phyloP scores from a whole-genome alignment of 495 filamentous ascomycete species.

The Podospora pseudopauciseta region DNA sequence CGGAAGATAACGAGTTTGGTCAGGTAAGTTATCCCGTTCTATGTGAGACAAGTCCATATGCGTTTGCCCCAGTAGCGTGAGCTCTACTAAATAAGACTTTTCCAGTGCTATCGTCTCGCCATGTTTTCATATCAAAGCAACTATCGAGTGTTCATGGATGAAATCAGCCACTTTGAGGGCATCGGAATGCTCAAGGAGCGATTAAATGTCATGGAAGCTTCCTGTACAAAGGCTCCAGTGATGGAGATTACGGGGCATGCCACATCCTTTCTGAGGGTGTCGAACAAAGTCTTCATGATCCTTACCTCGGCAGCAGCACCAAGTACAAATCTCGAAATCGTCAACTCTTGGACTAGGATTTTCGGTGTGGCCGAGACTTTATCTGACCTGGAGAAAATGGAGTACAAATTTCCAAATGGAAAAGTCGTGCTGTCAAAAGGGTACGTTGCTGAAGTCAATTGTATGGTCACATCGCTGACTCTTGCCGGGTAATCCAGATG shows the following conservation, averaged over 20 bases:
- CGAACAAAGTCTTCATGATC: slow-evolving; percentile 33
- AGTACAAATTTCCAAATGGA: not conserved
- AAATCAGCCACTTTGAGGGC: slow-evolving; percentile 32
- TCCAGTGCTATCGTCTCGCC: not conserved
- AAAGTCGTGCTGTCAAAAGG: too few relatives aligned
- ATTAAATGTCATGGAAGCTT: slow-evolving; percentile 30
- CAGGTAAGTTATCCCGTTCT: not conserved
- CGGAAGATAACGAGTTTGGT: not conserved
- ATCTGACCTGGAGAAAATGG: slow-evolving; percentile 27
- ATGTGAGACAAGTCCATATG: not conserved
- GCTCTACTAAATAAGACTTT: not conserved
- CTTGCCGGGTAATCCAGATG: slow-evolving; percentile 26
- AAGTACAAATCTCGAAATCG: slow-evolving; percentile 27
- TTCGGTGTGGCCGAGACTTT: slow-evolving; percentile 36
- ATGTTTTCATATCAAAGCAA: not conserved
- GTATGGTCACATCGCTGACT: not conserved
- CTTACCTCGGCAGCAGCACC: slow-evolving; percentile 31
- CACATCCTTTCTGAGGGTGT: slow-evolving; percentile 40
- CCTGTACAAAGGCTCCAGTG: slow-evolving; percentile 13
- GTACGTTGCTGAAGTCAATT: too few relatives aligned
- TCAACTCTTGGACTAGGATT: slow-evolving; percentile 36
- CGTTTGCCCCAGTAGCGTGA: not conserved
- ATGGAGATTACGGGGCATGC: slow-evolving; percentile 10
- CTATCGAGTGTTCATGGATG: slow-evolving; percentile 13
- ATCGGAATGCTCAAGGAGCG: slow-evolving; percentile 25